These are phyloP conservation scores for Metschnikowia picachoensis DNA, from an alignment of 805 yeast species.

Conservation along the genomic window DNA sequence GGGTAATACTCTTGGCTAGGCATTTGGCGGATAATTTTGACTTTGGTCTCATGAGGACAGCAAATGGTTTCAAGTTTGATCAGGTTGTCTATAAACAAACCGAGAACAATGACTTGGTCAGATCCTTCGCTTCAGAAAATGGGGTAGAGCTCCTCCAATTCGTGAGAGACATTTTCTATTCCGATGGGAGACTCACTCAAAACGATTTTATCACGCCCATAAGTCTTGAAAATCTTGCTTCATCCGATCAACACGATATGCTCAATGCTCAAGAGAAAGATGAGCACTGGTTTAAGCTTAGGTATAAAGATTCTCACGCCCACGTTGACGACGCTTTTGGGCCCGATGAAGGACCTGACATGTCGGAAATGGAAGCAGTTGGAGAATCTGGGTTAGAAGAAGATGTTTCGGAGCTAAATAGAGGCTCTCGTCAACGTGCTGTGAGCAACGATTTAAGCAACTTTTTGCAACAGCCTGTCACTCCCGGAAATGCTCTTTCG, in stretches of 20 bases:
- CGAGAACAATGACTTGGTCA: slow-evolving; percentile 22
- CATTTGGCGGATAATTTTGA: slow-evolving; percentile 48
- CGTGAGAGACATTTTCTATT: slow-evolving; percentile 33
- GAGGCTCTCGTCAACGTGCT: not conserved
- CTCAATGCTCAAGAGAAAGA: slow-evolving; percentile 24
- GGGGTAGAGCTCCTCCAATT: slow-evolving; percentile 22
- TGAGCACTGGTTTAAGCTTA: slow-evolving; percentile 22
- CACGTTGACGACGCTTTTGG: slow-evolving; percentile 21
- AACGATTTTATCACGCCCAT: slow-evolving; percentile 38
- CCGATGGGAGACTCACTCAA: slow-evolving; percentile 40
- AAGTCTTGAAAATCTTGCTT: slow-evolving; percentile 27
- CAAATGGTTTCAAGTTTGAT: slow-evolving; percentile 43
- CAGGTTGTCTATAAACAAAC: slow-evolving; percentile 23
- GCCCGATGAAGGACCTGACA: slow-evolving; percentile 21
- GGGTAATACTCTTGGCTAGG: slow-evolving; percentile 51
- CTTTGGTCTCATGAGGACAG: slow-evolving; percentile 52
- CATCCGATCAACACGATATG: slow-evolving; percentile 6
- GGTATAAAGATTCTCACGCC: slow-evolving; percentile 7
- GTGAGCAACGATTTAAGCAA: slow-evolving; percentile 6
- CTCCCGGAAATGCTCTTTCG: slow-evolving; percentile 1
- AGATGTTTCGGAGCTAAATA: not conserved
- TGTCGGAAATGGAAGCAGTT: slow-evolving; percentile 22
- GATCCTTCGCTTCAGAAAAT: slow-evolving; percentile 17
- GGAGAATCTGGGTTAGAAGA: slow-evolving; percentile 29
- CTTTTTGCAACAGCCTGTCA: slow-evolving; percentile 11